These are phyloP conservation scores for Pichia terricola DNA, from an alignment of 1,139 yeast species.

Conservation along the genomic window DNA sequence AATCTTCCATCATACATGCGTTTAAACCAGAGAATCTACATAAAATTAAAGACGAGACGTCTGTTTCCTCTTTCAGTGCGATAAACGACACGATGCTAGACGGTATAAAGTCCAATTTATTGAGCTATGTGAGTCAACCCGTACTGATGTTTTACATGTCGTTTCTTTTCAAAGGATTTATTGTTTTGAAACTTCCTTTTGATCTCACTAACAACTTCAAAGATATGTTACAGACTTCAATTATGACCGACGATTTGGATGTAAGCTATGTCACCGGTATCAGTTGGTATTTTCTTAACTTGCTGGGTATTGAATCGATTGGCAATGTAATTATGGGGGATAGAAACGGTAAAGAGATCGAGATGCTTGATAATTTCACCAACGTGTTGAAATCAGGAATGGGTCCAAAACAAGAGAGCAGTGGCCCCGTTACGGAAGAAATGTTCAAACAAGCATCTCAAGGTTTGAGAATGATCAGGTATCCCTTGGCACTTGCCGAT, in stretches of 20 bases:
- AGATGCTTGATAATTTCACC: neutral
- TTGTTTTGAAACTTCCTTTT: constrained; percentile 70
- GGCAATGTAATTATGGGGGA: constrained; percentile 1
- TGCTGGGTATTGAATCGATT: constrained; percentile 76
- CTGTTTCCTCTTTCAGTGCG: neutral
- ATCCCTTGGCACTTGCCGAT: too few relatives aligned
- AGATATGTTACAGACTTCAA: constrained; percentile 84
- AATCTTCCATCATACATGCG: neutral
- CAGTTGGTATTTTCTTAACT: constrained; percentile 94
- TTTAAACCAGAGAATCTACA: constrained; percentile 22
- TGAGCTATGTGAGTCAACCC: constrained; percentile 85
- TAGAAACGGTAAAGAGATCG: neutral
- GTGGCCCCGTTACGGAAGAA: too few relatives aligned
- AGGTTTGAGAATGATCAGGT: too few relatives aligned
- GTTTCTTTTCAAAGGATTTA: constrained; percentile 86
- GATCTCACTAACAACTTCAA: constrained; percentile 86
- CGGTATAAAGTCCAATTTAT: constrained; percentile 73
- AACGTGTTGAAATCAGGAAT: too few relatives aligned
- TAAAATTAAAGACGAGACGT: constrained; percentile 5
- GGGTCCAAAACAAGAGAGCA: too few relatives aligned
- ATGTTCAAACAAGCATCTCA: too few relatives aligned
- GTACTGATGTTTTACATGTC: constrained; percentile 95
- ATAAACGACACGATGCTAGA: constrained; percentile 55
- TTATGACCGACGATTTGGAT: constrained; percentile 74
- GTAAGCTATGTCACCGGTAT: constrained; percentile 92